These are phyloP conservation scores for Pontederia paniculata DNA, from an alignment of 176 grass and related monocot species.

Conservation along the genomic window DNA sequence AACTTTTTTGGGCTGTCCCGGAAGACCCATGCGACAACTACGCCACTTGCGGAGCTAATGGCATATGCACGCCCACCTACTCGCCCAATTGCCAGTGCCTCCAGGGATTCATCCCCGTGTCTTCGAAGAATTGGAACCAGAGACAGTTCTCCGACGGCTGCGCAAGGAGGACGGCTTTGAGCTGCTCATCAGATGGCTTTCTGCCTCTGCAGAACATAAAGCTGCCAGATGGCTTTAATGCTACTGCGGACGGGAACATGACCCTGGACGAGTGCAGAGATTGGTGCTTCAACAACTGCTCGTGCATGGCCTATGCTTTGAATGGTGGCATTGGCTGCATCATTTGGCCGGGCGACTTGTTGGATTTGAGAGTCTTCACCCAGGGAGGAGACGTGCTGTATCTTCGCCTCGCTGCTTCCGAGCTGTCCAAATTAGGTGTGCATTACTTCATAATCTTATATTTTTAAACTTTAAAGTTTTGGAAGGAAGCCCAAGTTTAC, in stretches of 20 bases:
- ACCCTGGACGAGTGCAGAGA: conserved; percentile 30
- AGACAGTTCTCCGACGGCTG: conserved; percentile 24
- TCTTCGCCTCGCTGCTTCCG: conserved; percentile 40
- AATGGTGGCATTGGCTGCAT: conserved; percentile 28
- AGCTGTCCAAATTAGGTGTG: conserved; percentile 31
- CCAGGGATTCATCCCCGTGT: conserved; percentile 34
- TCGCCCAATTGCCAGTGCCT: conserved; percentile 27
- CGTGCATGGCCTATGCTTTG: conserved; percentile 42
- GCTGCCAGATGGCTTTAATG: conserved; percentile 40
- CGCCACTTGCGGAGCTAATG: conserved; percentile 33
- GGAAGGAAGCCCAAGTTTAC: not conserved
- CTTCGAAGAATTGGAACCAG: conserved; percentile 28
- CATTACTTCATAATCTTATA: not conserved
- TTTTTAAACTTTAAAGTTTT: not conserved
- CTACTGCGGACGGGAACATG: conserved; percentile 20
- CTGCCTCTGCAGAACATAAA: conserved; percentile 29
- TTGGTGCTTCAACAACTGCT: conserved; percentile 28
- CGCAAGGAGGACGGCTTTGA: conserved; percentile 22
- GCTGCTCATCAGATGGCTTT: conserved; percentile 38
- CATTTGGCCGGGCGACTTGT: conserved; percentile 37
- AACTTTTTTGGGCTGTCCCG: conserved; percentile 36
- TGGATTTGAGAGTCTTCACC: conserved; percentile 31
- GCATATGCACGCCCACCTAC: conserved; percentile 25
- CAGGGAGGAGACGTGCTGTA: conserved; percentile 27
- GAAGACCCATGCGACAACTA: conserved; percentile 34